phyloP scores from a whole-genome alignment of 2,329 filamentous ascomycete species.

The Cladophialophora carrionii region DNA sequence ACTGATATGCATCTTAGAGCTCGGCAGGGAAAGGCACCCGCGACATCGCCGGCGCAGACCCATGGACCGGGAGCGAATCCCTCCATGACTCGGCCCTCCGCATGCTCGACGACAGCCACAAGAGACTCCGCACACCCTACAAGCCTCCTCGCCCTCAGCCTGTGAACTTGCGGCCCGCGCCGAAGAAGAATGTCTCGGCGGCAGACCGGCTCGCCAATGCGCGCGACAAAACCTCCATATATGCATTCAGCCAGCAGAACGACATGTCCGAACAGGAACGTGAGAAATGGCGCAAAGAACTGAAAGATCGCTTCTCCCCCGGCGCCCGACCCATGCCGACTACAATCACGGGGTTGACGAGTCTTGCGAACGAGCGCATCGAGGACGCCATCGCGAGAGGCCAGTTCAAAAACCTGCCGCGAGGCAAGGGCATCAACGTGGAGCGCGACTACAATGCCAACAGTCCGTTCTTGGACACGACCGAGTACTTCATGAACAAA shows the following conservation, averaged over 20 bases:
- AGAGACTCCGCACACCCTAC: constrained; percentile 56
- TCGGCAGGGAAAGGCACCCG: constrained; percentile 70
- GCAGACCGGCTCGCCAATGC: constrained; percentile 61
- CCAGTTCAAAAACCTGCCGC: constrained; percentile 81
- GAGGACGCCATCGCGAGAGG: constrained; percentile 91
- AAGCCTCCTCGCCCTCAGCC: constrained; percentile 43
- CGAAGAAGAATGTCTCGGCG: constrained; percentile 49
- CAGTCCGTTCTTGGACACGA: constrained; percentile 91
- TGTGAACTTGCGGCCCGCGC: constrained; percentile 51
- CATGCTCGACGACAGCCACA: constrained; percentile 71
- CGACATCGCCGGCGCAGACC: constrained; percentile 66
- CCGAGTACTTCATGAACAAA: constrained; percentile 97
- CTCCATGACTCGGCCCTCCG: constrained; percentile 76
- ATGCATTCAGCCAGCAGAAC: constrained; percentile 57
- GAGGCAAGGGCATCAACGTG: constrained; percentile 70
- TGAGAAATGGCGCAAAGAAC: constrained; percentile 69
- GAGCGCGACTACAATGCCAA: constrained; percentile 79
- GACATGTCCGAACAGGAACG: constrained; percentile 71
- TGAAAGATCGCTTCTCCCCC: constrained; percentile 79
- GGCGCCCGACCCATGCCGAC: constrained; percentile 73
- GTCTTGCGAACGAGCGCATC: constrained; percentile 86
- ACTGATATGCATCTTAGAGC: constrained; percentile 41
- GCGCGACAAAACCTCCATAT: constrained; percentile 61
- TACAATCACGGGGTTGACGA: constrained; percentile 75
- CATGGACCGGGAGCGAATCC: constrained; percentile 79